Evolutionary conservation across 1,284 basidiomycete species (phyloP).

Genomic region (Takashimella tepidaria): DNA sequence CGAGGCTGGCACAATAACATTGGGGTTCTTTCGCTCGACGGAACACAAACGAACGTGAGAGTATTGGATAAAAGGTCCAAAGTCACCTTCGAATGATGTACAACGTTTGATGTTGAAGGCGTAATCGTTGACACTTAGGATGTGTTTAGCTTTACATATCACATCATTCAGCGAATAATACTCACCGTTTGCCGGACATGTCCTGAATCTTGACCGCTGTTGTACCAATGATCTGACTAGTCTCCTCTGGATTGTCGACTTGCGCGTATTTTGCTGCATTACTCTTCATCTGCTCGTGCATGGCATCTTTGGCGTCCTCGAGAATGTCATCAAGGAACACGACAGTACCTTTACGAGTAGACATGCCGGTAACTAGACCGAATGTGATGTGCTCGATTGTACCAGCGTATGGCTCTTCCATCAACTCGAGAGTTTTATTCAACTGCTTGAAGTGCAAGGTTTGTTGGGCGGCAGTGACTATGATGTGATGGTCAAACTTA

Average conservation of each 20-base stretch:
- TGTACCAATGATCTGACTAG: slow-evolving; percentile 82
- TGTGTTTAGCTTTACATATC: too few relatives aligned
- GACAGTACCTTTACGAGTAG: slow-evolving; percentile 91
- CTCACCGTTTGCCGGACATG: slow-evolving; percentile 85
- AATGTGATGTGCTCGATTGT: slow-evolving; percentile 86
- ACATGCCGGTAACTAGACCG: slow-evolving; percentile 91
- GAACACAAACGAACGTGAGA: slow-evolving; percentile 92
- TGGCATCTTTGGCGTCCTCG: slow-evolving; percentile 78
- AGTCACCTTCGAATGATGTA: slow-evolving; percentile 95
- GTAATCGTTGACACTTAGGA: slow-evolving; percentile 96
- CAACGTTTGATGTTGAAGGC: slow-evolving; percentile 92
- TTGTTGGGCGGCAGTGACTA: slow-evolving; percentile 92
- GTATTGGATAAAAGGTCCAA: slow-evolving; percentile 90
- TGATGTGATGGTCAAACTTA: slow-evolving; percentile 98
- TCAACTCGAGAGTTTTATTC: slow-evolving; percentile 89
- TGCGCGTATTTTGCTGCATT: slow-evolving; percentile 90
- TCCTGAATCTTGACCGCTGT: slow-evolving; percentile 98
- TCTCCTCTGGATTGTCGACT: slow-evolving; percentile 80
- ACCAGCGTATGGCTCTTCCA: slow-evolving; percentile 83
- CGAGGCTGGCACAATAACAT: slow-evolving; percentile 63
- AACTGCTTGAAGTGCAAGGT: slow-evolving; percentile 89
- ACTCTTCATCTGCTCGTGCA: slow-evolving; percentile 95
- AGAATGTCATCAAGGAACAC: slow-evolving; percentile 96
- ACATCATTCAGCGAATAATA: slow-evolving; percentile 13
- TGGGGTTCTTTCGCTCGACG: slow-evolving; percentile 88